phyloP scores from a whole-genome alignment of 164 flowering plant species.

The Piper longum region DNA sequence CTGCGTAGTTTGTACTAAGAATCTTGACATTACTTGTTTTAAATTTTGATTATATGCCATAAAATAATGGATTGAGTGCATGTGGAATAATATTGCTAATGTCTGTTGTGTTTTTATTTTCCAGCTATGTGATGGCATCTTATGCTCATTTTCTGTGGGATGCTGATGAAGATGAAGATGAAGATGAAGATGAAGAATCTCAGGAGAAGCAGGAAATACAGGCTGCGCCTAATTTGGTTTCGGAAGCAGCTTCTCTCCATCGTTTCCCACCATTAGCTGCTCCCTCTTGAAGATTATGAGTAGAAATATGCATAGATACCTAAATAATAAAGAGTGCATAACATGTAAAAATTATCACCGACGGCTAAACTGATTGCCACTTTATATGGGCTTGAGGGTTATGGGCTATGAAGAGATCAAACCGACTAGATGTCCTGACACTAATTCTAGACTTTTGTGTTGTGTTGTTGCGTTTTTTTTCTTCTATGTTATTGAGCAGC shows the following conservation, averaged over 20 bases:
- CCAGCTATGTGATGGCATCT: constrained; percentile 37
- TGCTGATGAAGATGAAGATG: constrained; percentile 24
- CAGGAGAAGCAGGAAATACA: constrained; percentile 18
- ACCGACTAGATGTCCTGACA: not conserved
- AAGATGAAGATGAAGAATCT: not conserved
- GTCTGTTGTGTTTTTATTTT: not conserved
- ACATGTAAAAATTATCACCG: not conserved
- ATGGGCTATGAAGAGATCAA: not conserved
- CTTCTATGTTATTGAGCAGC: too few species aligned
- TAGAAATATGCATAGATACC: not conserved
- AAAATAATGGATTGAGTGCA: too few species aligned
- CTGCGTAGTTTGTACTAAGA: not conserved
- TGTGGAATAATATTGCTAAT: not conserved
- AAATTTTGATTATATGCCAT: too few species aligned
- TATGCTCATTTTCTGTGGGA: constrained; percentile 40
- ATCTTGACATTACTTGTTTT: too few species aligned
- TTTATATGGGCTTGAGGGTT: not conserved
- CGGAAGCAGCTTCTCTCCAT: not conserved
- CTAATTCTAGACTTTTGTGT: too few species aligned
- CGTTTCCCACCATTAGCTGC: constrained; percentile 2
- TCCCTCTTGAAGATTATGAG: not conserved
- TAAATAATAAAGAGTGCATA: not conserved
- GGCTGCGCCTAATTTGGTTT: not conserved
- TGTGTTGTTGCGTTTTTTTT: too few species aligned
- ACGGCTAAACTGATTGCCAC: not conserved